Base-by-base conservation (phyloP, 495 filamentous ascomycete species). In the Penicillium pulvis region DNA sequence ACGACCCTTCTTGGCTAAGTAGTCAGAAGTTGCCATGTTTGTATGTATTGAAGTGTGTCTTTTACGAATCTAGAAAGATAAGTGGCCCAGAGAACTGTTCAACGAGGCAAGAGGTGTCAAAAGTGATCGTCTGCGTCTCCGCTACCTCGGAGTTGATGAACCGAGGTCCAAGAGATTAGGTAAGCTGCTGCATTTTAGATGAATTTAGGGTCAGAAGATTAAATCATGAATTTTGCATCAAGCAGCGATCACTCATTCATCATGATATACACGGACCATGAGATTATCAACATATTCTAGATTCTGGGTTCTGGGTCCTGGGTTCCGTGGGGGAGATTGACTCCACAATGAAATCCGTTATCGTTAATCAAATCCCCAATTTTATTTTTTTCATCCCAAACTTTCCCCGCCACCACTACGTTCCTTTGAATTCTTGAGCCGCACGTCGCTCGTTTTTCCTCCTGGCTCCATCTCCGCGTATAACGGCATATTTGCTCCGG, bases 391-490 rank as follows among this genome's bases (percentile, higher is more conserved):
- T 59, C 41, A 51, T 35, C 51, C 49, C 35, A 51, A 57, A 58
- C n/a, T 63, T 59, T 63, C 31, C 45, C 49, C 53, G 56, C 52
- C 53, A 53, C 56, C 48, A 48, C 12, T 8, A 24, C 16, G 23
- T 19, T 31, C 53, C 11, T 31, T 20, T 39, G 9, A 1, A 30
- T 9, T 17, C 14, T 24, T 17, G 16, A n/a, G 51, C 39, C 19
- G 49, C 9, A 54, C 8, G 24, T 54, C 51, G 36, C 36, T 30
- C 36, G 2, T 47, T 26, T 46, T 28, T 28, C 59, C 57, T 65
- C 53, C 75, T 89, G 85, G 86, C 85, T 76, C 81, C 82, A 60
- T 87, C 85, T 57, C 66, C 83, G 28, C 81, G 83, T 54, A 68
- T 87, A 45, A 70, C 83, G 55, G 83, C 84, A 65, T 80, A 81